Percentiles rank a stretch among this genome's conserved stretches.
phyloP scores from a whole-genome alignment of 2,329 filamentous ascomycete genomes.

The Teratosphaeria epicoccoides region DNA sequence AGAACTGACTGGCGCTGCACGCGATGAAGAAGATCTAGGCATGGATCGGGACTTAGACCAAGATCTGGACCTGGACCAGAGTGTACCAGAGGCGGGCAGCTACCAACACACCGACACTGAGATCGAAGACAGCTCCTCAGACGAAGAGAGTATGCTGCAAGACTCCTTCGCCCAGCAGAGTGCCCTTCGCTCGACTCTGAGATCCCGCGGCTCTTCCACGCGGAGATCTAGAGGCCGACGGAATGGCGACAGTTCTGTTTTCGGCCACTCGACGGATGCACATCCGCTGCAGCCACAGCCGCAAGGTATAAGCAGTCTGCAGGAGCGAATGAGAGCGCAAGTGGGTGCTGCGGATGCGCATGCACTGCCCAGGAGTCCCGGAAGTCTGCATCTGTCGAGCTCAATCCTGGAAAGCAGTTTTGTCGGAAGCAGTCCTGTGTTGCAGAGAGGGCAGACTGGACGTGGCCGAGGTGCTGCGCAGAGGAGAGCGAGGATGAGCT shows the following conservation, averaged over 20 bases:
- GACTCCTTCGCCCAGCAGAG: constrained; percentile 18
- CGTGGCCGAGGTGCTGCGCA: not conserved
- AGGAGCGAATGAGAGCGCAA: constrained; percentile 22
- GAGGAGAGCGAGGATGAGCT: not conserved
- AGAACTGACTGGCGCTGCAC: constrained; percentile 36
- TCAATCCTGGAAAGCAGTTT: constrained; percentile 28
- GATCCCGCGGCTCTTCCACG: not conserved
- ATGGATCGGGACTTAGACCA: constrained; percentile 14
- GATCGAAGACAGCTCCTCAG: constrained; percentile 32
- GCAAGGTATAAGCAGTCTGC: constrained; percentile 11
- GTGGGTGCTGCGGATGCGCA: constrained; percentile 21
- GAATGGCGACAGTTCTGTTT: not conserved
- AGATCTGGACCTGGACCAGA: constrained; percentile 35
- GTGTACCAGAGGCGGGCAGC: constrained; percentile 42
- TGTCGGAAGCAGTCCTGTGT: constrained; percentile 26
- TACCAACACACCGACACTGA: constrained; percentile 47
- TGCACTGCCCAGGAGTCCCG: constrained; percentile 21
- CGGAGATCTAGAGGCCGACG: constrained; percentile 1
- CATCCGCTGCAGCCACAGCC: not conserved
- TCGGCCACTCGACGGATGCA: not conserved
- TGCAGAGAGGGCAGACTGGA: constrained; percentile 12
- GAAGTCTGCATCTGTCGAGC: constrained; percentile 24
- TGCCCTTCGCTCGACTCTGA: constrained; percentile 2
- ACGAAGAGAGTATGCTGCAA: constrained; percentile 10
- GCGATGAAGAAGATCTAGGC: constrained; percentile 37